Conservation (phyloP, 306 rosid species). For the Cotoneaster glaucophyllus region DNA sequence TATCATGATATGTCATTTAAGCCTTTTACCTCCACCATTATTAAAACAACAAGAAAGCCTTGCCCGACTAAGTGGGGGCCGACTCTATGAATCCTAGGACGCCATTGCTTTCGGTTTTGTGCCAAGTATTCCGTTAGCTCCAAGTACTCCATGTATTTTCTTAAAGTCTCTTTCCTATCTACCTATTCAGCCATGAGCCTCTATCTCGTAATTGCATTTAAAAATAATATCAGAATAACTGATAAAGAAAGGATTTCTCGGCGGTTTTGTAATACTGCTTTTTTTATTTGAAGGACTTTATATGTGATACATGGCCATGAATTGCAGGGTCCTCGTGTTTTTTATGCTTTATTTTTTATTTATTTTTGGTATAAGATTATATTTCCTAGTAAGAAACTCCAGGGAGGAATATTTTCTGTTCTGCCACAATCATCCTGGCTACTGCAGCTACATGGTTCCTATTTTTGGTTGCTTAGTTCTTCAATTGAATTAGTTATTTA, state of each 20-base stretch:
- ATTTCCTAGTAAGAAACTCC: neutral
- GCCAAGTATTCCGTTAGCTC: too few species aligned
- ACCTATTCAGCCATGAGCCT: too few species aligned
- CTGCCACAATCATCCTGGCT: neutral
- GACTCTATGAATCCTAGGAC: too few species aligned
- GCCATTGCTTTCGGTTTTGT: too few species aligned
- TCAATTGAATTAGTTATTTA: neutral
- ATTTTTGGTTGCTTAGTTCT: neutral
- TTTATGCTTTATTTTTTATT: neutral
- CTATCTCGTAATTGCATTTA: neutral
- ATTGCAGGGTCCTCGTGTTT: neutral
- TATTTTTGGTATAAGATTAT: neutral
- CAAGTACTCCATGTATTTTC: too few species aligned
- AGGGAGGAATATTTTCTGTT: neutral
- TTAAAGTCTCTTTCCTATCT: too few species aligned
- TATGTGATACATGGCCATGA: neutral
- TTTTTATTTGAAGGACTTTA: neutral
- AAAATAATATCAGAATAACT: neutral
- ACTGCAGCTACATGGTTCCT: neutral
- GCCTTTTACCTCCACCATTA: neutral
- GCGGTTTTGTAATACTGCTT: neutral
- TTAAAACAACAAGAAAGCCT: too few species aligned
- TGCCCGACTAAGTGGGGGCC: too few species aligned
- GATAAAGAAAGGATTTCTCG: neutral
- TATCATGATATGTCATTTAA: neutral